Percentiles rank a stretch among this genome's conserved stretches.
Evolutionary conservation across 1,284 basidiomycete species (phyloP).

Genomic region (Bondarzewia mesenterica): DNA sequence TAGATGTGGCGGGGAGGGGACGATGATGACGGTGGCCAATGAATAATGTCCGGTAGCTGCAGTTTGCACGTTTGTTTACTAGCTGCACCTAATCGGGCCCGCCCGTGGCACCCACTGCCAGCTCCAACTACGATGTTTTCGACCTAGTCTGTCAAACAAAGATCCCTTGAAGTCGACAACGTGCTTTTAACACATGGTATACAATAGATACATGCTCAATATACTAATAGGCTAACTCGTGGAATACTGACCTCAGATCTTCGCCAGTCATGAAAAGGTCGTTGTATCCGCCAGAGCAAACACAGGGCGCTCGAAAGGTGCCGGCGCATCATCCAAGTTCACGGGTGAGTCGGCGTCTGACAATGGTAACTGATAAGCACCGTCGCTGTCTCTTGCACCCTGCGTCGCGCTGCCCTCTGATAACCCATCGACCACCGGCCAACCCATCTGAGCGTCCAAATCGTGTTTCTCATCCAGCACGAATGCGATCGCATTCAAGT

Average conservation of each 20-base stretch:
- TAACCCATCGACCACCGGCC: slow-evolving; percentile 6
- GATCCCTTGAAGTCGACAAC: background rate
- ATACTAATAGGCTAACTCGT: slow-evolving; percentile 35
- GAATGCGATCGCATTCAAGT: no score
- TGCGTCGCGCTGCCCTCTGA: background rate
- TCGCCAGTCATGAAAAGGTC: background rate
- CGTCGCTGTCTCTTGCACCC: no score
- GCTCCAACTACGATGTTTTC: background rate
- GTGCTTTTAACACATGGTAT: background rate
- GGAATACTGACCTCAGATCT: slow-evolving; percentile 21
- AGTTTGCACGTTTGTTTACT: slow-evolving; percentile 5
- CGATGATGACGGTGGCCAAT: slow-evolving; percentile 1
- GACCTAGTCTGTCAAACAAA: background rate
- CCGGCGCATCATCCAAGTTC: no score
- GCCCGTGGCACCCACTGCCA: background rate
- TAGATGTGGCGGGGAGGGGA: slow-evolving; percentile 1
- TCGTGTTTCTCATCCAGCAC: slow-evolving; percentile 22
- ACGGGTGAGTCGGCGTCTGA: no score
- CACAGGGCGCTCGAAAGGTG: no score
- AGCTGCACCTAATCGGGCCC: background rate
- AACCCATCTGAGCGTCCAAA: slow-evolving; percentile 8
- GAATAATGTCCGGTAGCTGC: background rate
- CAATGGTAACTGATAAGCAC: no score
- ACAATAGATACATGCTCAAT: slow-evolving; percentile 4
- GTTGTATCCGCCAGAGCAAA: background rate